Percentiles rank a stretch among this genome's conserved stretches.
phyloP scores from a whole-genome alignment of 1,284 basidiomycete genomes.

The Trichosporon sp. region DNA sequence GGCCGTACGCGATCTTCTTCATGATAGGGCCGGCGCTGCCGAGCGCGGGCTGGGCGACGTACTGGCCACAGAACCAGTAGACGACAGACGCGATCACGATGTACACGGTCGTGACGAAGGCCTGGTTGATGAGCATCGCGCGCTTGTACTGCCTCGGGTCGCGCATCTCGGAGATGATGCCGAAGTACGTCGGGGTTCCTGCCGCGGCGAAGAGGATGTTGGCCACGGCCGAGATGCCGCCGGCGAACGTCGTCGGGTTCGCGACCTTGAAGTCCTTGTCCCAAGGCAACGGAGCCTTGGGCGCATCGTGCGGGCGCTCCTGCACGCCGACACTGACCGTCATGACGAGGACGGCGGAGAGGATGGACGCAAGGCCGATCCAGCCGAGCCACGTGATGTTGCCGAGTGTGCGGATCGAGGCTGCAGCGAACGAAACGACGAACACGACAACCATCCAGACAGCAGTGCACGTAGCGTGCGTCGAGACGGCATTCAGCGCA shows the following conservation, averaged over 20 bases:
- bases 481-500: constrained; percentile 45
- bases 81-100: constrained; percentile 28
- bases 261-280: constrained; percentile 28
- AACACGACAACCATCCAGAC: constrained; percentile 39
- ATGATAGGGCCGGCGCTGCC: constrained; percentile 42
- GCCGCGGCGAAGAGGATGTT: constrained; percentile 41
- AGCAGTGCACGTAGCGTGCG: constrained; percentile 43
- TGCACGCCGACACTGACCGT: constrained; percentile 44
- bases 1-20: constrained; percentile 46
- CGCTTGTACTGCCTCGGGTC: constrained; percentile 29
- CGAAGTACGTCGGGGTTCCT: constrained; percentile 23
- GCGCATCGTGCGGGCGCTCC: constrained; percentile 39
- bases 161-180: constrained; percentile 32
- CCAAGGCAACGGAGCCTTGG: constrained; percentile 17
- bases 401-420: constrained; percentile 41
- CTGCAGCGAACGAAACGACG: constrained; percentile 30
- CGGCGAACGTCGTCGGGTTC: constrained; percentile 29
- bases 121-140: constrained; percentile 29
- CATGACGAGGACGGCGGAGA: constrained; percentile 41
- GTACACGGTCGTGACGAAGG: constrained; percentile 36
- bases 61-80: constrained; percentile 41
- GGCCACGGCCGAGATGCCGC: constrained; percentile 41
- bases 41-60: constrained; percentile 42
- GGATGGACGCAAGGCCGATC: constrained; percentile 31
- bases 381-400: constrained; percentile 45